Conservation (phyloP, 2,329 filamentous ascomycete genomes). For the Nectriaceae sp. region DNA sequence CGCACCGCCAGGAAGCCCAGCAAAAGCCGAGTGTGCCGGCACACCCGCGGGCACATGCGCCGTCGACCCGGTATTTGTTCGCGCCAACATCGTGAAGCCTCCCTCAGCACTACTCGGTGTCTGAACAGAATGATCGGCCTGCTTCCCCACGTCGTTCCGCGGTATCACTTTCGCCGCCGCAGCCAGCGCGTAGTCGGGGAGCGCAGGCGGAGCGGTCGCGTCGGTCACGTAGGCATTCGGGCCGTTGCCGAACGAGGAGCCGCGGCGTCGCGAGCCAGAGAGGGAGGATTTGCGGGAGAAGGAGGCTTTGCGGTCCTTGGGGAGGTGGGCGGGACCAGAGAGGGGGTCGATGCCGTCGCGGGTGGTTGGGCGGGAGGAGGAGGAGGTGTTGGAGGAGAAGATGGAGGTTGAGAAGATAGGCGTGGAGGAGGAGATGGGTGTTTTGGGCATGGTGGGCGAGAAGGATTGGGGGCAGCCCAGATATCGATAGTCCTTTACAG, state of each 20-base stretch:
- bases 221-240: conserved; percentile 44
- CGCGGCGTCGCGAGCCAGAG: conserved; percentile 46
- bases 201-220: conserved; percentile 50
- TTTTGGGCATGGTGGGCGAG: conserved; percentile 18
- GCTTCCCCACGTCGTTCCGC: conserved; percentile 20
- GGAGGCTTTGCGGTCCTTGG: conserved; percentile 53
- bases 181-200: conserved; percentile 56
- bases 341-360: conserved; percentile 35
- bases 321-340: conserved; percentile 30
- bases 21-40: conserved; percentile 13
- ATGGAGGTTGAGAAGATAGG: conserved; percentile 40
- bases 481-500: background rate
- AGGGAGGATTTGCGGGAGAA: conserved; percentile 58
- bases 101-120: conserved; percentile 36
- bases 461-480: background rate
- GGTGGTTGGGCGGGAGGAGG: conserved; percentile 37
- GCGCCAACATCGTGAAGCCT: conserved; percentile 46
- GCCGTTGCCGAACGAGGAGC: conserved; percentile 40
- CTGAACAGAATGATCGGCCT: conserved; percentile 9
- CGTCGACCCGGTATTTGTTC: conserved; percentile 40
- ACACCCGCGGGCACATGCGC: conserved; percentile 23
- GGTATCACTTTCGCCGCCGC: conserved; percentile 47
- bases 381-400: conserved; percentile 34
- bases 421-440: conserved; percentile 28
- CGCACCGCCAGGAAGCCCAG: conserved; percentile 14